phyloP scores from a whole-genome alignment of 805 yeast genomes.

The Ogataea angusta region DNA sequence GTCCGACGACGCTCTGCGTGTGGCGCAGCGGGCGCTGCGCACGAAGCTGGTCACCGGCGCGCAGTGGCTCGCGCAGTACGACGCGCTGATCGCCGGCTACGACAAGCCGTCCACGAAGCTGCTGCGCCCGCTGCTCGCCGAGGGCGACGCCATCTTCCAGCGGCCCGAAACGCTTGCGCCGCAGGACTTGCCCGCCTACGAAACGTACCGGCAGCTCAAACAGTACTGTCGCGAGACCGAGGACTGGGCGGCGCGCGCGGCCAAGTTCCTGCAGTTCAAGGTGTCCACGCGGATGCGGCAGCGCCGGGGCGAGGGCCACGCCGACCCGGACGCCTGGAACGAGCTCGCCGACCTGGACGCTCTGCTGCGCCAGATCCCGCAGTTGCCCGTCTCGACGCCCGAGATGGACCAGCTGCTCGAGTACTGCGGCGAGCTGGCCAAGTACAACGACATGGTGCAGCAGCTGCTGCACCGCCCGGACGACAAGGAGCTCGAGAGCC shows the following conservation, averaged over 20 bases:
- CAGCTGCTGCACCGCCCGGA: constrained; percentile 33
- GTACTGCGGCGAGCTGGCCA: constrained; percentile 48
- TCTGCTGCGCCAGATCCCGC: constrained; percentile 46
- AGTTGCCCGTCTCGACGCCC: constrained; percentile 47
- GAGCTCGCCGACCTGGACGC: constrained; percentile 34
- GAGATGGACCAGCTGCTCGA: constrained; percentile 61
- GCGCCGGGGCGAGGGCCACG: constrained; percentile 11
- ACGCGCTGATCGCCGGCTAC: constrained; percentile 37
- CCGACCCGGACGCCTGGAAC: constrained; percentile 25
- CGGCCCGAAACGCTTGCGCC: constrained; percentile 3
- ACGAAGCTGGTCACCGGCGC: constrained; percentile 44
- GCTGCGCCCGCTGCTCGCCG: constrained; percentile 43
- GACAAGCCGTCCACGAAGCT: constrained; percentile 45
- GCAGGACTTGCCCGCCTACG: constrained; percentile 10
- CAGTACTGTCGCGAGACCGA: constrained; percentile 43
- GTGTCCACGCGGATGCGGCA: constrained; percentile 47
- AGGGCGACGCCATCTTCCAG: constrained; percentile 50
- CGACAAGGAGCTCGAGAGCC: constrained; percentile 43
- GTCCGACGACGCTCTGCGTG: constrained; percentile 51
- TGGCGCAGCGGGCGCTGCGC: constrained; percentile 35
- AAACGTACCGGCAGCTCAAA: constrained; percentile 34
- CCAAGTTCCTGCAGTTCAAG: constrained; percentile 47
- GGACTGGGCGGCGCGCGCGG: constrained; percentile 55
- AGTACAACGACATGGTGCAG: constrained; percentile 47
- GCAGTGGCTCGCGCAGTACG: constrained; percentile 51